A percentile compares a stretch with the other conserved stretches of the same genome.
Conservation (phyloP, 805 yeast species). For the Candida namnaoensis region DNA sequence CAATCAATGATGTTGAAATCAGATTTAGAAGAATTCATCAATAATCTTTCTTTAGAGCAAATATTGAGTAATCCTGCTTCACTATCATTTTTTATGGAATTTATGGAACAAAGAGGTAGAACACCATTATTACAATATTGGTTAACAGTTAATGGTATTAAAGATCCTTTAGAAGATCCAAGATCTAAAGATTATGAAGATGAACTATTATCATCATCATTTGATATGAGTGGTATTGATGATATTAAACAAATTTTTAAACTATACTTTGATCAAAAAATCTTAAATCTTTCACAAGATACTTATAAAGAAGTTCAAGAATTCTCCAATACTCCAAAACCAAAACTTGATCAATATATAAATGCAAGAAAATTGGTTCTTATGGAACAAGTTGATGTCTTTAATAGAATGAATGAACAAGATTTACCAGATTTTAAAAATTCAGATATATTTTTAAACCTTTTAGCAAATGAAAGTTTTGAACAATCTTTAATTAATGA, state of each 20-base stretch:
- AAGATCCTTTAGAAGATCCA: conserved; percentile 57
- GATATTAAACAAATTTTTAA: conserved; percentile 45
- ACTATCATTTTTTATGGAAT: conserved; percentile 41
- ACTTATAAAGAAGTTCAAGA: conserved; percentile 25
- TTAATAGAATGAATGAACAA: conserved; percentile 36
- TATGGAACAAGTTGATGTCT: conserved; percentile 45
- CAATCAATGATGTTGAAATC: conserved; percentile 4
- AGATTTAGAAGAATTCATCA: conserved; percentile 16
- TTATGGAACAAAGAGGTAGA: conserved; percentile 42
- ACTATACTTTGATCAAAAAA: conserved; percentile 27
- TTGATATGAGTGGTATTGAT: conserved; percentile 34
- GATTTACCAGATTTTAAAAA: conserved; percentile 54
- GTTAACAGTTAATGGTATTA: conserved; percentile 56
- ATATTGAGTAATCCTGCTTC: conserved; percentile 40
- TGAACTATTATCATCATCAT: conserved; percentile 15
- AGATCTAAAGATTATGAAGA: conserved; percentile 19
- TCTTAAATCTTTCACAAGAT: conserved; percentile 20
- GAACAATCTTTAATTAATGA: conserved; percentile 16
- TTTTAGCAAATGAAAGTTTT: conserved; percentile 36
- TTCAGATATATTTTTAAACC: conserved; percentile 46
- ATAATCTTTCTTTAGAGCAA: conserved; percentile 26
- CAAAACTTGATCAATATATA: conserved; percentile 25
- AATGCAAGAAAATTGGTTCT: conserved; percentile 55
- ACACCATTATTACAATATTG: conserved; percentile 49
- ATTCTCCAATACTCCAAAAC: conserved; percentile 21